Evolutionary conservation across 495 filamentous ascomycete species (phyloP).

Genomic region (Polyplosphaeria fusca): DNA sequence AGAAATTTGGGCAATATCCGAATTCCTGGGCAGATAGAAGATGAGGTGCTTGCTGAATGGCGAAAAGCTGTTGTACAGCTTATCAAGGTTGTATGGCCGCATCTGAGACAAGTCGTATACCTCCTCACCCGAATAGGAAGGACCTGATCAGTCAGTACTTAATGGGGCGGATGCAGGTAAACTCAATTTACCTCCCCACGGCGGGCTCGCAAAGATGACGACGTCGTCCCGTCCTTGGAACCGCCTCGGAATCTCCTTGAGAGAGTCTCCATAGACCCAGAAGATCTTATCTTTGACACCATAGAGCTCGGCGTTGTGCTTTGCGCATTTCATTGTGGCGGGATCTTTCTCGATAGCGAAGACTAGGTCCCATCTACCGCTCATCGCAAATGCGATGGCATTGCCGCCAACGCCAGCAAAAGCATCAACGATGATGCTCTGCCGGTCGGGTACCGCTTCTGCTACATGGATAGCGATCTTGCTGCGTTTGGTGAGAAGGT

Average conservation of each 20-base stretch:
- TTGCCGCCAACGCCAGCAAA: conserved; percentile 94
- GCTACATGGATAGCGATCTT: conserved; percentile 75
- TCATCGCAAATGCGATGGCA: conserved; percentile 85
- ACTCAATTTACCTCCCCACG: conserved; percentile 73
- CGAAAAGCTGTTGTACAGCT: conserved; percentile 60
- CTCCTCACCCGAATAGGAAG: conserved; percentile 68
- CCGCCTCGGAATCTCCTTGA: conserved; percentile 51
- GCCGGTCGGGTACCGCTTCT: conserved; percentile 49
- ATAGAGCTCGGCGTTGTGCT: conserved; percentile 87
- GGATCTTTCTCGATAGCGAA: conserved; percentile 85
- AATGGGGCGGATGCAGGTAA: too few species aligned
- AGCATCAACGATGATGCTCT: conserved; percentile 69
- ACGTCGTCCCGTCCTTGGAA: conserved; percentile 41
- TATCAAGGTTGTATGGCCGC: conserved; percentile 73
- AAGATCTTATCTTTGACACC: conserved; percentile 75
- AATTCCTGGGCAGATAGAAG: conserved; percentile 84
- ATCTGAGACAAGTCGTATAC: conserved; percentile 85
- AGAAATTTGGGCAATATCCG: conserved; percentile 80
- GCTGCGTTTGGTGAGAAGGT: conserved; percentile 43
- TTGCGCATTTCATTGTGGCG: conserved; percentile 74
- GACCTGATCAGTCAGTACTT: conserved; percentile 49
- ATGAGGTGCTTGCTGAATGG: conserved; percentile 54
- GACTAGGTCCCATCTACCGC: conserved; percentile 70
- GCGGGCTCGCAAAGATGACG: conserved; percentile 84
- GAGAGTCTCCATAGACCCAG: conserved; percentile 81